Conservation (phyloP, 441 rosid species). For the Adansonia gregorii region DNA sequence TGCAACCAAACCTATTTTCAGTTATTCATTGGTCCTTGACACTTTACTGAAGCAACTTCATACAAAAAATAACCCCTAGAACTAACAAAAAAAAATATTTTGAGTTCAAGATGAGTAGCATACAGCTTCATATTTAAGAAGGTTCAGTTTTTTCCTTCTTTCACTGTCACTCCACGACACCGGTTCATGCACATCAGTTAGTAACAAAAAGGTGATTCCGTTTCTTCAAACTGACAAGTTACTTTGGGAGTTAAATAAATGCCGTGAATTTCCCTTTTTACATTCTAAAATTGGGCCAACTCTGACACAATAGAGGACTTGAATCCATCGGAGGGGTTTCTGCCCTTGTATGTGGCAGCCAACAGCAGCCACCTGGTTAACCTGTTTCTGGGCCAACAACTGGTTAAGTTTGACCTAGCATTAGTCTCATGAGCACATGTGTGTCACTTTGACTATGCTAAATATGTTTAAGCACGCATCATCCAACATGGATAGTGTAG, state of each 20-base stretch:
- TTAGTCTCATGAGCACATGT: not conserved
- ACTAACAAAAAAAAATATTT: constrained; percentile 31
- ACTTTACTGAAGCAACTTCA: not conserved
- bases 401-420: not conserved
- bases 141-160: constrained; percentile 79
- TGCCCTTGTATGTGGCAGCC: not conserved
- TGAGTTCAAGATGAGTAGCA: constrained; percentile 44
- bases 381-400: not conserved
- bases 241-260: not conserved
- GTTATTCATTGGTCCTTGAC: not conserved
- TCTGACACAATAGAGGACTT: not conserved
- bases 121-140: constrained; percentile 93
- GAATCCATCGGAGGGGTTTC: not conserved
- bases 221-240: not conserved
- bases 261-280: not conserved
- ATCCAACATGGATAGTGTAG: not conserved
- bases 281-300: not conserved
- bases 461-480: not conserved
- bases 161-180: constrained; percentile 72
- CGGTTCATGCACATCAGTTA: constrained; percentile 44
- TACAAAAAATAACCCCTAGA: not conserved
- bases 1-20: constrained; percentile 6
- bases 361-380: not conserved
- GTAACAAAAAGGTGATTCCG: not conserved
- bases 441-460: not conserved